Evolutionary conservation across 2,329 filamentous ascomycete genomes (phyloP), one percentile per base, ranked within the genome.

Genomic region (Botryosphaeria dothidea): DNA sequence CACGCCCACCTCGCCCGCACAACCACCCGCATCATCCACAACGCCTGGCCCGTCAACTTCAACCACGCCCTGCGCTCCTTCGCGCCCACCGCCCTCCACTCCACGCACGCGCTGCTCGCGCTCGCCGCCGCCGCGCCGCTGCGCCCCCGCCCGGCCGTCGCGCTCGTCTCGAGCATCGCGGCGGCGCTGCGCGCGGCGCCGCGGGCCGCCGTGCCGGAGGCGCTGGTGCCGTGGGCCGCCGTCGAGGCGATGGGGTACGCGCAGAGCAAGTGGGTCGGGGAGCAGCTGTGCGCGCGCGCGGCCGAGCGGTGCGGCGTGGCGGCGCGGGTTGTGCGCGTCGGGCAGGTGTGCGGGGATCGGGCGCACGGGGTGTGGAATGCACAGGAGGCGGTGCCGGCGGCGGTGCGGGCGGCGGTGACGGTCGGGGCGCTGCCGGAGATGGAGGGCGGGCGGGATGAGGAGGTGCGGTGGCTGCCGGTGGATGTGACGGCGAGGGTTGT

Each of bases 11-110:
- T 74, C 4, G 65, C 63, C 3, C 51, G 56, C 1, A 68, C 63
- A 0, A 70, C 83, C 1, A 78, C 78, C 0, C 71, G 70, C 9
- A 76, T 85, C 27, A 82, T 86, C 31, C 83, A 86, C 73, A 78
- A 77, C 67, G 82, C 84, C 0, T 85, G 84, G 84, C 73, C 81
- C 1, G 84, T 86, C 29, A 84, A 87, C 71, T 87, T 87, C 75
- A 85, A 83, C 70, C 77, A 84, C 67, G 73, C 74, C 2, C 74
- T 85, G 1, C 73, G 75, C 1, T 81, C 76, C 49, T 85, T 85
- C 66, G 83, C 82, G 58, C 49, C 36, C 25, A 69, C 74, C 6
- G 36, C 46, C 48, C 75, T 85, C 11, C 71, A 69, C 3, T 80
- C 81, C 1, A 75, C 78, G 1, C 69, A 71, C 4, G 80, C 84